Base-by-base conservation (phyloP, 805 yeast genomes). In the Starmerella ratchasimensis region DNA sequence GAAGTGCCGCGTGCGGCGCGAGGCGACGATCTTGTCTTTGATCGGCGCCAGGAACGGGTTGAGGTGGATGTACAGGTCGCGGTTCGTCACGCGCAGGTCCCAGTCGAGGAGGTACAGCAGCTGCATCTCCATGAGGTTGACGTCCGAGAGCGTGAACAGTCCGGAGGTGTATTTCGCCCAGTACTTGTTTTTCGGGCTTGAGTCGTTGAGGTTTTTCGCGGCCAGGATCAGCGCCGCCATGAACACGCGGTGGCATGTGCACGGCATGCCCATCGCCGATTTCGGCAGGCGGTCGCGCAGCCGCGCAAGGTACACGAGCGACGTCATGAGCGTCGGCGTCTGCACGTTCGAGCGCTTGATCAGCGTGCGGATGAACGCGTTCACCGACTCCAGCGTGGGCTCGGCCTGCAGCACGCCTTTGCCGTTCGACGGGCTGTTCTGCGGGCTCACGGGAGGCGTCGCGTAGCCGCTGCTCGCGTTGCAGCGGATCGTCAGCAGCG, bases 131-230 rank as follows among this genome's bases (percentile, higher is more conserved):
- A 93, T 80, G 46, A 84, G 74, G 59, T 88, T 90, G 37, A 90
- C 83, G 53, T 88, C 97, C 17, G 67, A 67, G 27, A 80, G 62
- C 8, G 75, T 56, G 43, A 88, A 69, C 30, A 90, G 65, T 0
- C 96, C 96, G 55, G 78, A 76, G 3, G 97, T 86, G 64, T 88
- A 86, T 43, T 73, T 69, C 4, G 94, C 77, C 98, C 98, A 88
- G 63, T 90, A 96, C 61, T 80, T 86, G 62, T 88, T 88, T 56
- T 88, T 69, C 30, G 98, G 98, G 16, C 93, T 77, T 3, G 94
- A 80, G 63, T 88, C 98, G 60, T 88, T 88, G 46, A 86, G 69
- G 45, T 75, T 76, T 63, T 88, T 88, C 13, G 97, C 95, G n/a
- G 94, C 80, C 34, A 90, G 61, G 31, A 88, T 82, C 39, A 88